Evolutionary conservation across 2,329 filamentous ascomycete genomes (phyloP).

Genomic region (Alternaria novae-zelandiae): DNA sequence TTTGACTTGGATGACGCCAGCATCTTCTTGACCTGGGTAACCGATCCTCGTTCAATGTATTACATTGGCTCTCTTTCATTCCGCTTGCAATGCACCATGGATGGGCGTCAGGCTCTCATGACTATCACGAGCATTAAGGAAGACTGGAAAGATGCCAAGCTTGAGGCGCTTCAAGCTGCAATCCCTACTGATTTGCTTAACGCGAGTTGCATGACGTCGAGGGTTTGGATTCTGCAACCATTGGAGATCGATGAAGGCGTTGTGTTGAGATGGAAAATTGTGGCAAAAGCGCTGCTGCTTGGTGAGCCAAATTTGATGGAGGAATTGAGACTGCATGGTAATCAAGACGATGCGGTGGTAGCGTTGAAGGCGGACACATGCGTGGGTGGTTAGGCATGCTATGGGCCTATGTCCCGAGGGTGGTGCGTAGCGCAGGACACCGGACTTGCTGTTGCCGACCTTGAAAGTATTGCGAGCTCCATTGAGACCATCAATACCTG

Average conservation of each 20-base stretch:
- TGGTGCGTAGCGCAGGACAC: neutral
- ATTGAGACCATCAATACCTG: neutral
- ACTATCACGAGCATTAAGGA: slow-evolving; percentile 8
- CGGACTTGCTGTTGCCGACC: neutral
- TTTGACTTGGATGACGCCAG: slow-evolving; percentile 15
- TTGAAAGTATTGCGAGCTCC: neutral
- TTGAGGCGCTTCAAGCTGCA: slow-evolving; percentile 11
- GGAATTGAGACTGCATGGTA: neutral
- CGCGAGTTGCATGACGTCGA: slow-evolving; percentile 11
- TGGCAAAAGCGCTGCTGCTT: slow-evolving; percentile 20
- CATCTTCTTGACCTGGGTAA: slow-evolving; percentile 23
- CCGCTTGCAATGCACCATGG: slow-evolving; percentile 4
- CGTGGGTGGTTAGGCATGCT: neutral
- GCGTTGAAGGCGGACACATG: neutral
- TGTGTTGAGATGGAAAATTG: slow-evolving; percentile 12
- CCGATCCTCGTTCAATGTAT: slow-evolving; percentile 21
- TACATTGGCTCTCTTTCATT: slow-evolving; percentile 10
- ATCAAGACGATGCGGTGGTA: slow-evolving; percentile 4
- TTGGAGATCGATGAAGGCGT: neutral
- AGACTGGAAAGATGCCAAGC: slow-evolving; percentile 3
- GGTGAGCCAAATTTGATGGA: slow-evolving; percentile 18
- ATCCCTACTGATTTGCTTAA: slow-evolving; percentile 15
- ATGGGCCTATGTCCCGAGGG: neutral
- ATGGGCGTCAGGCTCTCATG: slow-evolving; percentile 2
- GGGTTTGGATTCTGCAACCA: slow-evolving; percentile 19